Conservation (phyloP, 2,329 filamentous ascomycete species). For the Fusarium continuum region DNA sequence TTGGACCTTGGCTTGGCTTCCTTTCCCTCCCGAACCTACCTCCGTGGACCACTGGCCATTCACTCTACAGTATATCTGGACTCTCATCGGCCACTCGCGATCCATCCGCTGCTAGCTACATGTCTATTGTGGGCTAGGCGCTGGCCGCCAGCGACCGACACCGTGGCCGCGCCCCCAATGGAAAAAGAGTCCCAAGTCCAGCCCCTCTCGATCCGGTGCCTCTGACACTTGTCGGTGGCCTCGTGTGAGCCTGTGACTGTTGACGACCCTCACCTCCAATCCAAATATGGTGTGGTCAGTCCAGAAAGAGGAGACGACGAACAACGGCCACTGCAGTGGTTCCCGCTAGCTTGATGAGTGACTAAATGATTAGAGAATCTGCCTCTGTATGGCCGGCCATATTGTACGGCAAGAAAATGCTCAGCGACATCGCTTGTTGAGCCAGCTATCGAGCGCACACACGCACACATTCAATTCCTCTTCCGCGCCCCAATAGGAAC, state of each 20-base stretch:
- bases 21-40: conserved; percentile 36
- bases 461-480: conserved; percentile 24
- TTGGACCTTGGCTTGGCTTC: conserved; percentile 14
- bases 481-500: conserved; percentile 32
- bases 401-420: conserved; percentile 13
- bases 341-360: conserved; percentile 27
- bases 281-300: conserved; percentile 24
- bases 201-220: conserved; percentile 33
- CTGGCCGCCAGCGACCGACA: conserved; percentile 40
- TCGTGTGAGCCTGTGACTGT: conserved; percentile 32
- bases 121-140: conserved; percentile 39
- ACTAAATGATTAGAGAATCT: not conserved
- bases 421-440: conserved; percentile 35
- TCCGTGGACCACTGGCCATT: conserved; percentile 20
- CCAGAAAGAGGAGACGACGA: conserved; percentile 19
- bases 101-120: conserved; percentile 42
- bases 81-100: conserved; percentile 36
- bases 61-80: conserved; percentile 19
- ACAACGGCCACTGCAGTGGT: conserved; percentile 20
- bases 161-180: conserved; percentile 27
- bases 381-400: conserved; percentile 17
- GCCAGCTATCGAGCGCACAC: conserved; percentile 27
- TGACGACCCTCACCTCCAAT: conserved; percentile 35
- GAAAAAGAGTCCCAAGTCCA: conserved; percentile 24
- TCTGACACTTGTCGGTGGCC: conserved; percentile 32